These are phyloP conservation scores for Eremothecium sinecaudum DNA, from an alignment of 1,139 yeast genomes.

Conservation along the genomic window DNA sequence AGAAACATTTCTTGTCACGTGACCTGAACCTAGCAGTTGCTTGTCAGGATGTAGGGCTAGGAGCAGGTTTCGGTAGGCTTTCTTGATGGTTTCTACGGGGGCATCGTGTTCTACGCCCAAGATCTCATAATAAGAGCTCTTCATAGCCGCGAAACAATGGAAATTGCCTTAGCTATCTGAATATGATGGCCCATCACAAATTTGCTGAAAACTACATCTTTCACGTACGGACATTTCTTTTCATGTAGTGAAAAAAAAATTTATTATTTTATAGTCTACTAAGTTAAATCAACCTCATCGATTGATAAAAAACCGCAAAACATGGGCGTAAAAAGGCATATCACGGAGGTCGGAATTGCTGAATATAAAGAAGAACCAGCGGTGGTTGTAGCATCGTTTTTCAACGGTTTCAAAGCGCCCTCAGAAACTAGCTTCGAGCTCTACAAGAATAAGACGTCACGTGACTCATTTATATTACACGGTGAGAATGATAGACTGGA, in stretches of 20 bases:
- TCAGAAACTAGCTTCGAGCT: conserved; percentile 51
- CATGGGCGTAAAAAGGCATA: conserved; percentile 19
- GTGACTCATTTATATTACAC: conserved; percentile 44
- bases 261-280: not conserved
- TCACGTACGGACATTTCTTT: not conserved
- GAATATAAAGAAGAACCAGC: conserved; percentile 27
- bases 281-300: conserved; percentile 3
- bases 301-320: not conserved
- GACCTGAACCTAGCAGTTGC: conserved; percentile 12
- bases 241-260: not conserved
- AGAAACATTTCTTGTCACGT: conserved; percentile 8
- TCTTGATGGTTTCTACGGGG: conserved; percentile 38
- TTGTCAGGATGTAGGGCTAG: conserved; percentile 73
- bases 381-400: conserved; percentile 42
- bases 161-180: too few relatives aligned
- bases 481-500: conserved; percentile 71
- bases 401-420: conserved; percentile 66
- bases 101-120: conserved; percentile 41
- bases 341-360: conserved; percentile 17
- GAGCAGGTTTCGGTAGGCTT: conserved; percentile 53
- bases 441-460: conserved; percentile 44
- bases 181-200: too few relatives aligned
- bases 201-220: not conserved
- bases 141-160: too few relatives aligned
- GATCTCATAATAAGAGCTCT: conserved; percentile 39